Evolutionary conservation across 441 rosid genomes (phyloP).

Genomic region (Metrosideros polymorpha): DNA sequence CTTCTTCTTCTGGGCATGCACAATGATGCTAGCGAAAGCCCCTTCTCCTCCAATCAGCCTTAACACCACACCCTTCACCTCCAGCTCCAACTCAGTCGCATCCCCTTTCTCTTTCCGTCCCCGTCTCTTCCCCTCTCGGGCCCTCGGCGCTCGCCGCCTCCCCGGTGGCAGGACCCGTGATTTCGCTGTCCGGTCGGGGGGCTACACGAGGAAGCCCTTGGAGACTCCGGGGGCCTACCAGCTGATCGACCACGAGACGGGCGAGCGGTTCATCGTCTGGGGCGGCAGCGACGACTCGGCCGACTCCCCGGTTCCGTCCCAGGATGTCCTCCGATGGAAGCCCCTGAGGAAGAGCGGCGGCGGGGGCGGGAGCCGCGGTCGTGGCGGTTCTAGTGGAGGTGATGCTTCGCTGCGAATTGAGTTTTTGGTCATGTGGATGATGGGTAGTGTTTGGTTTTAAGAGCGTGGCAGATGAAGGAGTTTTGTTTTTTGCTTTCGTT

Average conservation of each 20-base stretch:
- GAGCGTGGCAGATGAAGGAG: background rate
- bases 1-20: background rate
- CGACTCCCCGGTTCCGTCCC: conserved; percentile 11
- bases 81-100: background rate
- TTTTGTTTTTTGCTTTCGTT: background rate
- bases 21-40: background rate
- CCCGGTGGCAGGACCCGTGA: background rate
- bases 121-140: background rate
- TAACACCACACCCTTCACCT: background rate
- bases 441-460: background rate
- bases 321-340: conserved; percentile 21
- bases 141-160: background rate
- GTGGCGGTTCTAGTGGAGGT: background rate
- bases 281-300: conserved; percentile 22
- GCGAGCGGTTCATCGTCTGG: conserved; percentile 39
- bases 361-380: no score
- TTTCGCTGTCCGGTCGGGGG: conserved; percentile 4
- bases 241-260: conserved; percentile 28
- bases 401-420: background rate
- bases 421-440: background rate
- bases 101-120: background rate
- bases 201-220: conserved; percentile 25
- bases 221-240: conserved; percentile 26
- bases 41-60: background rate
- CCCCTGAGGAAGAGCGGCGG: background rate